phyloP scores from a whole-genome alignment of 169 alveolate genomes.

The Eimeria praecox region DNA sequence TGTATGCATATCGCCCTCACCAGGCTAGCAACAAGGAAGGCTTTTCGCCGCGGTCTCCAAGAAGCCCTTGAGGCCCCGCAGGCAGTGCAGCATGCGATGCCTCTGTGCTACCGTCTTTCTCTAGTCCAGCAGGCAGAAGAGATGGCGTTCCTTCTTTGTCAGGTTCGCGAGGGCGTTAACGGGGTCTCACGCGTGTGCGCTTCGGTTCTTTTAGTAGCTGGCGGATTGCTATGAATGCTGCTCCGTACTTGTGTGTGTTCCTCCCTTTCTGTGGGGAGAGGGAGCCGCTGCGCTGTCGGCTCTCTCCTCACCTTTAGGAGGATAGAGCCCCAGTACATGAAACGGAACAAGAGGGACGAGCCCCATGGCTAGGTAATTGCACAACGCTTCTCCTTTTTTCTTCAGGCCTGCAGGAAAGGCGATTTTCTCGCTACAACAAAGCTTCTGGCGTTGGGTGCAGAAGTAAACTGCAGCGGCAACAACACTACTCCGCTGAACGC shows the following conservation, averaged over 20 bases:
- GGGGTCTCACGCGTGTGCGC: background rate
- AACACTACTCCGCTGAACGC: conserved; percentile 31
- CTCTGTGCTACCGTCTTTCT: conserved; percentile 47
- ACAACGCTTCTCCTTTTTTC: background rate
- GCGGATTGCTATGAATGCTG: background rate
- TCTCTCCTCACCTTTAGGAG: background rate
- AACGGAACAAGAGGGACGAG: background rate
- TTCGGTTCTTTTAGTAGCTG: background rate
- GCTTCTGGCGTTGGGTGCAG: conserved; percentile 52
- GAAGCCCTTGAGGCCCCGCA: conserved; percentile 52
- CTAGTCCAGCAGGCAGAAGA: conserved; percentile 30
- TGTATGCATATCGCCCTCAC: background rate
- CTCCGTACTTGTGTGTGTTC: background rate
- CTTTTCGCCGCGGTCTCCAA: conserved; percentile 25
- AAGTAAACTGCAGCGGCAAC: conserved; percentile 27
- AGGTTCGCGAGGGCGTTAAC: conserved; percentile 5
- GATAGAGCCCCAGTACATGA: background rate
- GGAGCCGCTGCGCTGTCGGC: background rate
- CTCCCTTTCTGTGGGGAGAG: background rate
- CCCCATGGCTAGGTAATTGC: background rate
- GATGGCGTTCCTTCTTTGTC: conserved; percentile 33
- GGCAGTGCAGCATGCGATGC: conserved; percentile 46
- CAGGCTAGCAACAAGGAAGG: conserved; percentile 38
- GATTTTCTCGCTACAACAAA: conserved; percentile 31
- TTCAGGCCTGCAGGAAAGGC: conserved; percentile 29